Evolutionary conservation across 768 basidiomycete species (phyloP), one percentile per base, ranked within the genome.

Genomic region (Trichaptum fuscoviolaceum): DNA sequence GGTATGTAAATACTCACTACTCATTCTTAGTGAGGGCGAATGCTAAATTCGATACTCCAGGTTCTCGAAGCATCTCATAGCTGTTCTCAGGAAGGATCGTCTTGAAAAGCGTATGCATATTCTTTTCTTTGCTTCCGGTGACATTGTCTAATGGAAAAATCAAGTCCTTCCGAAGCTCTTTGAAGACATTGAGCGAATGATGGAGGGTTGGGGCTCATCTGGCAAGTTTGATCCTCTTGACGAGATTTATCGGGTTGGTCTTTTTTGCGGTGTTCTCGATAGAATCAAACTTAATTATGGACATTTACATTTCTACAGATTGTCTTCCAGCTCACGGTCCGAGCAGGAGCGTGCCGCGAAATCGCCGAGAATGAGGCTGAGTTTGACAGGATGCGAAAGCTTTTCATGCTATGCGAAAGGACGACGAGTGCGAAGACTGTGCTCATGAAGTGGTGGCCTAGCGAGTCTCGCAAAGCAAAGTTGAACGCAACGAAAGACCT

Each of bases 311-410:
- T 20, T 2, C 42, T 52, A 20, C 23, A 61, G 59, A 24, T 61
- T 9, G 59, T 61, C 23, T 25, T 34, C 59, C 59, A 61, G 23
- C 30, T 61, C 24, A 61, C 59, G 15, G 30, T 61, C 30, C 59
- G 59, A 2, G 59, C 59, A 12, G 30, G 24, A 23, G 24, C 59
- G 15, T 61, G 59, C 30, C 24, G 30, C 23, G 59, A 61, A 24
- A 61, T 61, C 12, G 30, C 59, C 10, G 59, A 61, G 25, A 34
- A 61, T 34, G 17, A 61, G 15, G 17, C 10, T 15, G 25, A 12
- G 23, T 25, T 61, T 25, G 24, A 25, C 59, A 61, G 30, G 23
- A 23, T 61, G 25, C 24, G 25, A 25, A 34, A 61, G 59, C 59
- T 61, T 25, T 61, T 25, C 23, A 25, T 25, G 59, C 24, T 25